Base-by-base conservation (phyloP, 306 rosid genomes). In the Prunus mira region DNA sequence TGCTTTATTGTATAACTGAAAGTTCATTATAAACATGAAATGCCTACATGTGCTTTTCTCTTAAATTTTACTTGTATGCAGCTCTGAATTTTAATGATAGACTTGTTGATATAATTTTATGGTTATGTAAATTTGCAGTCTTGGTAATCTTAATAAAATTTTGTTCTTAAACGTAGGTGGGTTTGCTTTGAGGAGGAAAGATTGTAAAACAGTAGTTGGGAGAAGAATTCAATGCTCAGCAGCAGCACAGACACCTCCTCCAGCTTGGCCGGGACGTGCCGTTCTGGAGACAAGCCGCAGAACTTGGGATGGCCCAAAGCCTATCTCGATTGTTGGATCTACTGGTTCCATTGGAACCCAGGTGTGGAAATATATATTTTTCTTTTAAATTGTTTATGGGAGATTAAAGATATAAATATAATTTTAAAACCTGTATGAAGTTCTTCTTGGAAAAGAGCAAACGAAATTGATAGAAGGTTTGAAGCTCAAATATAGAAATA, bases 331-430 rank as follows among this genome's bases (percentile, higher is more conserved):
- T 28, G 87, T 95, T 15, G 99, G 99, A 49, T 89, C 81, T 50
- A 95, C 99, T 45, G 99, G 99, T 73, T 95, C 97, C 14, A 95
- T 95, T 77, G 99, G 99, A 84, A 95, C 99, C 80, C 99, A 95
- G 96, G 99, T 95, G 82, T 61, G 28, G 9, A 25, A 25, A 18
- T 3, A 6, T 38, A 0, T 38, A 1, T 57, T 11, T 57, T 58
- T 10, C 51, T 25, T 73, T 60, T 15, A 20, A 14, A n/a, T 20
- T 56, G 5, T 12, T 6, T 38, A 3, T 38, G 22, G 61, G 69
- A 24, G 55, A 46, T 60, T 61, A 28, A n/a, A 9, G 68, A 43
- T 25, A 22, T 10, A n/a, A 9, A 43, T 17, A 28, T 28, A 18
- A 22, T 9, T 18, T 22, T 65, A 32, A 65, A 25, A 65, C 69